Evolutionary conservation across 2,329 filamentous ascomycete genomes (phyloP), one percentile per base, ranked within the genome.

Genomic region (Arthrobotrys sphaeroides): DNA sequence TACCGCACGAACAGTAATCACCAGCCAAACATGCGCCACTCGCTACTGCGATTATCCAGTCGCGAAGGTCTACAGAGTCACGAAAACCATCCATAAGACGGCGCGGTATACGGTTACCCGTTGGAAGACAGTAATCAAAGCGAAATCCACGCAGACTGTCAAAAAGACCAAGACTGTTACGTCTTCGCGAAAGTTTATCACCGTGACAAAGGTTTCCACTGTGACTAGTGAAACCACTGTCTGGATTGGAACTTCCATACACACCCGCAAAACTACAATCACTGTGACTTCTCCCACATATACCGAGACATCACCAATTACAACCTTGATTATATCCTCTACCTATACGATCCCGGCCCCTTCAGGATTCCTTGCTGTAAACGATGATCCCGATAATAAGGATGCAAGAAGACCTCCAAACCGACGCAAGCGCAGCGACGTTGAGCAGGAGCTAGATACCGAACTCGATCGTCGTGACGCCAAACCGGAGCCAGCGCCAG

Each of bases 361-460:
- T 10, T 24, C 43, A 1, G 67, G 67, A 9, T 70, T 70, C 43
- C 16, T 62, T 6, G 38, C 24, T 9, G 57, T 70, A 16, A 24
- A 31, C 26, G 67, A 70, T 28, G 67, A 70, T 38, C 55, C 57
- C 10, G 67, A 45, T 18, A 70, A 70, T 38, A 65, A 20, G 45
- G 33, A 9, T 12, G 55, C 55, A 33, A 10, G 26, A 18, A 6
- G 7, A 9, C 20, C 20, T 4, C 6, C 20, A 47, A 40, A 7
- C 36, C 9, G 22, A 9, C 1, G 13, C 6, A n/a, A 4, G 42
- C 18, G 36, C 22, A 26, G 10, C 38, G 26, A 43, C 6, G n/a
- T 22, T 6, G 22, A n/a, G 28, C n/a, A 40, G n/a, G 18, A n/a
- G 12, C 12, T 36, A 6, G 22, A 28, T 2, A 2, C 22, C 22